These are phyloP conservation scores for Centella asiatica DNA, from an alignment of 129 eudicot genomes.

Conservation along the genomic window DNA sequence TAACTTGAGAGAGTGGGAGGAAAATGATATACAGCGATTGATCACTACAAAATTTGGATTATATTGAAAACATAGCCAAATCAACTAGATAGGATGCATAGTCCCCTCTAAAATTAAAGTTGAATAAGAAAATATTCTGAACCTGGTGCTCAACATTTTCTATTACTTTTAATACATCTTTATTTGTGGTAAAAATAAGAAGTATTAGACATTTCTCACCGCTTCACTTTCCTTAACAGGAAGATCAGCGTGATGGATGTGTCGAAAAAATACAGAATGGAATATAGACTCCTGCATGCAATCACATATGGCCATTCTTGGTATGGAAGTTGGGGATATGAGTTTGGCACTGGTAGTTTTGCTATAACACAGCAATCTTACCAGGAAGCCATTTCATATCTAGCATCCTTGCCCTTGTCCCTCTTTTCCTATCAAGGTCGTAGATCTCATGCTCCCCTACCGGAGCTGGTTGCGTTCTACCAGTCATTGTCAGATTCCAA, in stretches of 20 bases:
- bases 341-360: constrained; percentile 7
- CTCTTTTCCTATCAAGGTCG: not conserved
- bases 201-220: not conserved
- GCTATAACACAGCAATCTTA: not conserved
- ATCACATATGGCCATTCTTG: constrained; percentile 5
- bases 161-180: too few species aligned
- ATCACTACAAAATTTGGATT: too few species aligned
- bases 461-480: not conserved
- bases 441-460: not conserved
- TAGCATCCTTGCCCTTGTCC: constrained; percentile 1
- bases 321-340: constrained; percentile 13
- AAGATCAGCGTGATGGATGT: constrained; percentile 12
- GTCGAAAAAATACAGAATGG: constrained; percentile 2
- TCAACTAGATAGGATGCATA: too few species aligned
- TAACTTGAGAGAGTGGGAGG: too few species aligned
- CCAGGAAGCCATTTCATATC: not conserved
- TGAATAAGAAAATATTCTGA: too few species aligned
- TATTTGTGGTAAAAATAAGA: too few species aligned
- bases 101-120: too few species aligned
- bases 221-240: not conserved
- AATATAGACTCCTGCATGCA: constrained; percentile 5
- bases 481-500: not conserved
- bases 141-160: too few species aligned
- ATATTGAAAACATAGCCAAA: too few species aligned
- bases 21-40: too few species aligned